Base-by-base conservation (phyloP, 352 stramenopile genomes). In the Pelagophyceae sp. region DNA sequence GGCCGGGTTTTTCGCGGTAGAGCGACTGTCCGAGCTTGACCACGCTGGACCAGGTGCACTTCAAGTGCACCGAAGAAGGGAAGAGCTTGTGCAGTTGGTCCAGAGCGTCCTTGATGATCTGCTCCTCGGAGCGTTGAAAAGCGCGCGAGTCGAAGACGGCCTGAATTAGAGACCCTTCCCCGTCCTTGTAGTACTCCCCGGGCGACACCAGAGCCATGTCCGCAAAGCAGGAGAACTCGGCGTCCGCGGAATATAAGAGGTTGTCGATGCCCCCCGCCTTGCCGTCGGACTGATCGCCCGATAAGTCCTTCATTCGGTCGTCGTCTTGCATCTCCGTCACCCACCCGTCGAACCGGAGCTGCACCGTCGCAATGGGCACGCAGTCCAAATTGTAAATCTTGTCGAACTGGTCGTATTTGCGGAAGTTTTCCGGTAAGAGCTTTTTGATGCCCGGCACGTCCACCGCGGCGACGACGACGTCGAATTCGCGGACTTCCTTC, bases 381-480 rank as follows among this genome's bases (percentile, higher is more conserved):
- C 84, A 89, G 33, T 93, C 88, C 31, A 94, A 81, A 51, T 92
- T 90, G 87, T 94, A 94, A 72, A 94, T 93, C 45, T 91, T 91
- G 80, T 94, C 88, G 82, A 94, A 94, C 79, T 87, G 83, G 11
- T 82, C 79, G 74, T 86, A 89, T 71, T 90, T 81, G 33, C 89
- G 84, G 82, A 94, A 93, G 69, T 72, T 80, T 63, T 90, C 83
- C 33, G 88, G 88, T 27, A 94, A 79, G 27, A 93, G 82, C 81
- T 92, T 93, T 67, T 93, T 90, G 74, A 93, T 92, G 75, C 89
- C 89, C 32, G 89, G 89, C 61, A 94, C 88, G 83, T 94, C 89
- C 23, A 81, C 80, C 3, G 89, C 89, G 72, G 83, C 85, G 51
- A 93, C 87, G 11, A 93, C 87, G 29, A 81, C 75, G 80, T 94